phyloP scores from a whole-genome alignment of 1,284 basidiomycete genomes.

The Puccinia hordei region DNA sequence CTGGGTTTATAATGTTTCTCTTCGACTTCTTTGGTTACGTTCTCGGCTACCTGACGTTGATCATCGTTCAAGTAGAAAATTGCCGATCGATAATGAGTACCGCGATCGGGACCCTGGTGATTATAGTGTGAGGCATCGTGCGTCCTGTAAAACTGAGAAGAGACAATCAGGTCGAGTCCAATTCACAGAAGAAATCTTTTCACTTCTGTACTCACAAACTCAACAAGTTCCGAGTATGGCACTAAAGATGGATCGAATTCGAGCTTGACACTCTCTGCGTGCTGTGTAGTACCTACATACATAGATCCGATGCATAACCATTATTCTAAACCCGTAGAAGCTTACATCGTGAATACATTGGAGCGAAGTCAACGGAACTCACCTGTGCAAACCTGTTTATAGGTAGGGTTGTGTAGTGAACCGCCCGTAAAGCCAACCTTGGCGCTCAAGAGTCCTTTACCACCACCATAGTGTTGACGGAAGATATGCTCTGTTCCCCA shows the following conservation, averaged over 20 bases:
- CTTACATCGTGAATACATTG: not conserved
- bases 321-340: not conserved
- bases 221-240: slow-evolving; percentile 31
- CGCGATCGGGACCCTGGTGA: slow-evolving; percentile 59
- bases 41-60: slow-evolving; percentile 73
- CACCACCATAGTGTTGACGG: slow-evolving; percentile 38
- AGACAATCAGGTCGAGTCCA: not conserved
- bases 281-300: slow-evolving; percentile 70
- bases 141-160: slow-evolving; percentile 64
- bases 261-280: slow-evolving; percentile 85
- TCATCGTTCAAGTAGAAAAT: slow-evolving; percentile 81
- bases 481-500: slow-evolving; percentile 57
- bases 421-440: slow-evolving; percentile 49
- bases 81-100: slow-evolving; percentile 78
- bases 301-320: not conserved
- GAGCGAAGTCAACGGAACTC: not conserved
- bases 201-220: slow-evolving; percentile 41
- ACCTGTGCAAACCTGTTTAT: slow-evolving; percentile 47
- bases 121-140: slow-evolving; percentile 80
- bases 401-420: slow-evolving; percentile 32
- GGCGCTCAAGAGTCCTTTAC: slow-evolving; percentile 33
- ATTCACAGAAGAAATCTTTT: not conserved
- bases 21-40: slow-evolving; percentile 82
- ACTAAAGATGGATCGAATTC: slow-evolving; percentile 71
- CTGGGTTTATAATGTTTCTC: slow-evolving; percentile 71